Base-by-base conservation (phyloP, 1,139 yeast species). In the Candida sanyaensis region DNA sequence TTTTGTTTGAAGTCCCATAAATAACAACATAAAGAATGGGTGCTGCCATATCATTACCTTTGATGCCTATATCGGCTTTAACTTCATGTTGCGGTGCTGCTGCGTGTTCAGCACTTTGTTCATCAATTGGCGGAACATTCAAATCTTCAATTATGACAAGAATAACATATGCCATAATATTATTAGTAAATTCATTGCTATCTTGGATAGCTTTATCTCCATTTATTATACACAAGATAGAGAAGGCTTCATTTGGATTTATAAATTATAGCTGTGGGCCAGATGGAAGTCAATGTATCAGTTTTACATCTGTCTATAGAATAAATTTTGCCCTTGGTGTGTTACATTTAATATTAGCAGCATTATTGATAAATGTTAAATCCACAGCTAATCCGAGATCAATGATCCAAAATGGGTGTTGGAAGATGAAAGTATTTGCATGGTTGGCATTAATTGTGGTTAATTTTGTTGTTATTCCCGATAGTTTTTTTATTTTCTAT, bases 191-290 rank as follows among this genome's bases (percentile, higher is more conserved):
- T 70, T 88, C 96, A 29, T 72, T 91, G 23, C 54, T 93, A 29
- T 88, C 98, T 11, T 93, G 99, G 99, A 72, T 90, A 6, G 89
- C 90, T 69, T 78, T 95, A 51, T 84, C 96, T 23, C 92, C 91
- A 53, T 87, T 89, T 66, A 84, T 95, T 2, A 78, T 87, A 28
- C 78, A 82, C 50, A 82, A 88, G 66, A 80, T 93, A 9, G 96
- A 88, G 53, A 79, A 80, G 52, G 77, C 93, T 8, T 77, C 91
- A 0, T 79, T 86, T 66, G 89, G 91, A 37, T 80, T 81, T 55
- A 78, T 86, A 53, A 85, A 86, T 48, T 73, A 69, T 54, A 70
- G 71, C 50, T 73, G 79, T 55, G 83, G 83, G 9, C 91, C 97
- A 55, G 84, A 85, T 43, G 96, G 93, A 8, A 85, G 86, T 40